Evolutionary conservation across 2,329 filamentous ascomycete genomes (phyloP).

Genomic region (Phyllosticta paracitricarpa): DNA sequence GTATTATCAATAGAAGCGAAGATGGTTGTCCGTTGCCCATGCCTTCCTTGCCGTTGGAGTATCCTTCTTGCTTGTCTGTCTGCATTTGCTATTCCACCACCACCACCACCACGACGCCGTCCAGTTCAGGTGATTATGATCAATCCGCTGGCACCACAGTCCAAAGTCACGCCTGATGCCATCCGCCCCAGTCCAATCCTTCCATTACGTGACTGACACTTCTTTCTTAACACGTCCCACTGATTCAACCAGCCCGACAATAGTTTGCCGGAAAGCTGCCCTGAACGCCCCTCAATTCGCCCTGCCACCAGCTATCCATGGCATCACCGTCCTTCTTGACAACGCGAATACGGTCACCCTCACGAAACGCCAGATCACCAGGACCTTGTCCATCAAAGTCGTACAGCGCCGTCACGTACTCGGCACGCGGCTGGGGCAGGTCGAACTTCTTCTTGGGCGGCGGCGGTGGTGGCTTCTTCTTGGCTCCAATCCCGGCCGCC

Average conservation of each 20-base stretch:
- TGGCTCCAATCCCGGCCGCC: conserved; percentile 27
- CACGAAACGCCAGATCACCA: conserved; percentile 63
- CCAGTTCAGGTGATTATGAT: too few relatives aligned
- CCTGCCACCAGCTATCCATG: conserved; percentile 88
- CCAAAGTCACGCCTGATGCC: too few relatives aligned
- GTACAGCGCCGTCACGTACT: conserved; percentile 63
- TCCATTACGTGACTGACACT: neutral
- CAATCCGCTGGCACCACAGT: too few relatives aligned
- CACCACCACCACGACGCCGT: too few relatives aligned
- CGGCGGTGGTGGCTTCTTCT: conserved; percentile 70
- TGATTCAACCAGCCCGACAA: conserved; percentile 35
- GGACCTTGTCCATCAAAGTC: conserved; percentile 61
- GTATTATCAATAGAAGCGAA: too few relatives aligned
- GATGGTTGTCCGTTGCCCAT: too few relatives aligned
- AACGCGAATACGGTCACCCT: conserved; percentile 69
- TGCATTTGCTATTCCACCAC: too few relatives aligned
- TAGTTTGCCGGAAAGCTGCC: conserved; percentile 82
- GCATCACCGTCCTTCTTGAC: conserved; percentile 68
- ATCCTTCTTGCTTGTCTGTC: too few relatives aligned
- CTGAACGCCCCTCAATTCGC: conserved; percentile 56
- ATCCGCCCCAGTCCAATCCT: too few relatives aligned
- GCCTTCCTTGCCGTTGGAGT: too few relatives aligned
- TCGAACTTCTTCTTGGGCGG: conserved; percentile 52
- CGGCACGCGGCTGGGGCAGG: conserved; percentile 35
- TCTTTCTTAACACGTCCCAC: neutral